Conservation (phyloP, 2,329 filamentous ascomycete species). For the Diaporthe ilicicola region DNA sequence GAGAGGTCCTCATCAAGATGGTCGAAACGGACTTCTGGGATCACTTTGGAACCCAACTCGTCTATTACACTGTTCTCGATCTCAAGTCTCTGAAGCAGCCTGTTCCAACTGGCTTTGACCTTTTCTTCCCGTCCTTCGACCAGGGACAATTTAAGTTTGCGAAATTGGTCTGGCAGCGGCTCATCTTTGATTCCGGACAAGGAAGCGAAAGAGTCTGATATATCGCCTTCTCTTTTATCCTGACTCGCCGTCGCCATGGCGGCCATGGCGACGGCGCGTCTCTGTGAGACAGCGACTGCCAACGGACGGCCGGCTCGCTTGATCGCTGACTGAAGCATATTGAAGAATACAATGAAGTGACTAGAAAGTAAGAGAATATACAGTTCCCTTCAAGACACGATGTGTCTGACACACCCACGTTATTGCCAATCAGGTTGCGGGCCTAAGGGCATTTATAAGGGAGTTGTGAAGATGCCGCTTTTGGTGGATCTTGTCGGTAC, state of each 20-base stretch:
- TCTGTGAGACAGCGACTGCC: not conserved
- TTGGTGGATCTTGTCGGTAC: not conserved
- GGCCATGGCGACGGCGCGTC: slow-evolving; percentile 32
- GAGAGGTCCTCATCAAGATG: slow-evolving; percentile 51
- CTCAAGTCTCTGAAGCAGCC: slow-evolving; percentile 54
- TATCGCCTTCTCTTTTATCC: slow-evolving; percentile 65
- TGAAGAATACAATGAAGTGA: not conserved
- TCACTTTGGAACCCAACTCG: slow-evolving; percentile 53
- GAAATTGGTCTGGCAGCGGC: slow-evolving; percentile 64
- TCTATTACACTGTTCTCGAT: slow-evolving; percentile 58
- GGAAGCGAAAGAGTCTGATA: slow-evolving; percentile 69
- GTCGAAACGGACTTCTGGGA: slow-evolving; percentile 61
- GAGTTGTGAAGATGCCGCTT: not conserved
- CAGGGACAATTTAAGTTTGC: slow-evolving; percentile 63
- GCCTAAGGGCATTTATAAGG: not conserved
- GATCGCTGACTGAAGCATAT: not conserved
- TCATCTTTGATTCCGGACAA: slow-evolving; percentile 56
- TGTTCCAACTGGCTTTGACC: slow-evolving; percentile 58
- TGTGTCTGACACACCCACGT: not conserved
- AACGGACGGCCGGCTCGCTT: slow-evolving; percentile 1
- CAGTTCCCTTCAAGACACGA: not conserved
- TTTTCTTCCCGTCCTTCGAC: slow-evolving; percentile 57
- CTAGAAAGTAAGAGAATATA: not conserved
- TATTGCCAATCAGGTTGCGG: not conserved
- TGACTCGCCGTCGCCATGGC: slow-evolving; percentile 23